A percentile compares a stretch with the other conserved stretches of the same genome.
Evolutionary conservation across 768 basidiomycete genomes (phyloP).

Genomic region (Naganishia kalamii): DNA sequence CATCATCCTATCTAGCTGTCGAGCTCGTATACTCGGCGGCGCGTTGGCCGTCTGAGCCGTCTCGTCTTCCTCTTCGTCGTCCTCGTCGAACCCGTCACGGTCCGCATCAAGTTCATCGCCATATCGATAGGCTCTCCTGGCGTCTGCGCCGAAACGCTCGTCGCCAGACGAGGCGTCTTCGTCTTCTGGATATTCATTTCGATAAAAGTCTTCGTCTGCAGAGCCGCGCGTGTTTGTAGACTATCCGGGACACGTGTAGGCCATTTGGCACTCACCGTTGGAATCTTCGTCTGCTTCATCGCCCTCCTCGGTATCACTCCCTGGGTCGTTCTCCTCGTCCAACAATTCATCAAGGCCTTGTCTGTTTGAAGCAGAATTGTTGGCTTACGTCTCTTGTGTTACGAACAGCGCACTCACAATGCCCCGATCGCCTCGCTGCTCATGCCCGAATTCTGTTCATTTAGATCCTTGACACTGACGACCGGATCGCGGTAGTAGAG

Average conservation of each 20-base stretch:
- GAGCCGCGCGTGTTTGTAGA: background rate
- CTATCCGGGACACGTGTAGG: background rate
- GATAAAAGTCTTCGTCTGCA: conserved; percentile 26
- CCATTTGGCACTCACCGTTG: conserved; percentile 10
- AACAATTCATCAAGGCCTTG: conserved; percentile 21
- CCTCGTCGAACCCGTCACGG: conserved; percentile 19
- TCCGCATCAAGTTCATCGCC: conserved; percentile 19
- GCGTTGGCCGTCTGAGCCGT: background rate
- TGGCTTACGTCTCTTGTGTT: background rate
- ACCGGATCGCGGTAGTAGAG: conserved; percentile 42
- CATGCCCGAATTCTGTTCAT: background rate
- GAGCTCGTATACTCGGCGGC: background rate
- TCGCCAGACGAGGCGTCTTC: conserved; percentile 21
- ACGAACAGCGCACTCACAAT: background rate
- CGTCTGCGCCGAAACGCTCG: background rate
- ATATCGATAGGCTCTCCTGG: background rate
- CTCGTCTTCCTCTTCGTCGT: background rate
- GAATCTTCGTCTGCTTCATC: conserved; percentile 28
- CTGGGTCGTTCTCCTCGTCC: conserved; percentile 23
- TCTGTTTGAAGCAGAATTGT: background rate
- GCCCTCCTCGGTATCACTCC: conserved; percentile 23
- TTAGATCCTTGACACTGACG: background rate
- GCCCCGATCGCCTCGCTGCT: conserved; percentile 4
- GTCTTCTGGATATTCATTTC: conserved; percentile 27
- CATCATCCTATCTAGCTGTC: conserved; percentile 14